Evolutionary conservation across 768 basidiomycete genomes (phyloP), one percentile per base, ranked within the genome.

Genomic region (Calocybe indica): DNA sequence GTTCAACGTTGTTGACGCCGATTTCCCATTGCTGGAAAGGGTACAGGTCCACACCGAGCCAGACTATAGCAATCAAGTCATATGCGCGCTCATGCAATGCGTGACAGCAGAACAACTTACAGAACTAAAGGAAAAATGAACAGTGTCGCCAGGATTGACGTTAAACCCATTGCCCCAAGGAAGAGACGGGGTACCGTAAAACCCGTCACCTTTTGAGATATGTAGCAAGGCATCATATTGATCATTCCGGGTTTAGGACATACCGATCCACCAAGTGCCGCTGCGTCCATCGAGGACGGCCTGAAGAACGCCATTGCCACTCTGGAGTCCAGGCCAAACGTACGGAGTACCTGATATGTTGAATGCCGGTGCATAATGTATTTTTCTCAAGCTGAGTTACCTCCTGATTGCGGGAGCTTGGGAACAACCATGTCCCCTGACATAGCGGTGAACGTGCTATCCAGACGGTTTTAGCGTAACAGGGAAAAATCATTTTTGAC

Each of bases 261-360:
- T 52, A 58, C 59, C 60, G 32, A 61, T 61, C 60, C 60, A 61
- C 60, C 60, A 61, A 29, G 50, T 51, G n/a, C 60, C 60, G 40
- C 60, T 61, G 31, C 56, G 46, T 13, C 60, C 60, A 49, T 61
- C 60, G 6, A 61, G 56, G 28, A 61, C 60, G 30, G 60, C 60
- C 32, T 61, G 60, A 5, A 61, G 50, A 15, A 61, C 60, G 6
- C 60, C 60, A 45, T 61, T 55, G 7, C 49, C 52, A 32, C 60
- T 61, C 43, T 61, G 60, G 28, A 61, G 53, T 29, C 60, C 60
- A 28, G 60, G 60, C 60, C 60, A 61, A 10, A 61, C 58, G 34
- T 61, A 61, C 9, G 60, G 60, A 5, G 60, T 60, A 3, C 59
- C 59, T 58, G 40, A 4, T 29, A 6, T 0, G 6, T n/a, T 14